Evolutionary conservation across 495 filamentous ascomycete species (phyloP).

Genomic region (Neurospora cerealis): DNA sequence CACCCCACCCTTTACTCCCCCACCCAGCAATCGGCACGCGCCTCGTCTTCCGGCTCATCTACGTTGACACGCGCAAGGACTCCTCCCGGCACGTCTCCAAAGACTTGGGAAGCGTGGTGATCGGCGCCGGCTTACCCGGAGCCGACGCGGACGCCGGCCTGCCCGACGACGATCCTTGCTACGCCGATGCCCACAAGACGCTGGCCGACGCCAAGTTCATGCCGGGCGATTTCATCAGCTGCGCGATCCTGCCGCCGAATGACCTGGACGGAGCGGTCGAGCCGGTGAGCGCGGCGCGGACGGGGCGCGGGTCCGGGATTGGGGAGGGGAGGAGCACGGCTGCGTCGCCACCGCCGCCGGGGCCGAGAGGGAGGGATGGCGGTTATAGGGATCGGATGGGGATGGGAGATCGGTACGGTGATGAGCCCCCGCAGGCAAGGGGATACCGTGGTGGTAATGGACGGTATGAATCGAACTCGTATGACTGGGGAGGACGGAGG

Average conservation of each 20-base stretch:
- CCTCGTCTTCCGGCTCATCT: conserved; percentile 78
- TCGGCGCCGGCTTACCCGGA: conserved; percentile 42
- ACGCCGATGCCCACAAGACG: conserved; percentile 47
- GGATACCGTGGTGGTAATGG: not conserved
- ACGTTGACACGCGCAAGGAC: conserved; percentile 59
- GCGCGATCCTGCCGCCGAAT: conserved; percentile 63
- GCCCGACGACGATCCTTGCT: not conserved
- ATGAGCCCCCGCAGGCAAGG: not conserved
- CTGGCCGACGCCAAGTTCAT: conserved; percentile 69
- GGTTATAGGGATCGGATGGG: conserved; percentile 1
- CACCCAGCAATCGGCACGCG: conserved; percentile 67
- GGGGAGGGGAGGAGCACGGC: conserved; percentile 25
- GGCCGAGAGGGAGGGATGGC: conserved; percentile 6
- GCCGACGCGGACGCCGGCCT: not conserved
- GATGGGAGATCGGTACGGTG: not conserved
- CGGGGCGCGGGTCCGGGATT: conserved; percentile 26
- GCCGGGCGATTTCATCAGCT: conserved; percentile 78
- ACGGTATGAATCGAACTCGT: not conserved
- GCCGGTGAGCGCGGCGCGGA: conserved; percentile 34
- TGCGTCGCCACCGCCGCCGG: conserved; percentile 28
- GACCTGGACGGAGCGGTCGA: conserved; percentile 63
- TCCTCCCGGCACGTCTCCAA: conserved; percentile 56
- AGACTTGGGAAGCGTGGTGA: conserved; percentile 73
- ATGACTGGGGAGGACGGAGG: not conserved
- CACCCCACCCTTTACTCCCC: conserved; percentile 47